These are phyloP conservation scores for Naganishia kalamii DNA, from an alignment of 768 basidiomycete genomes.

Conservation along the genomic window DNA sequence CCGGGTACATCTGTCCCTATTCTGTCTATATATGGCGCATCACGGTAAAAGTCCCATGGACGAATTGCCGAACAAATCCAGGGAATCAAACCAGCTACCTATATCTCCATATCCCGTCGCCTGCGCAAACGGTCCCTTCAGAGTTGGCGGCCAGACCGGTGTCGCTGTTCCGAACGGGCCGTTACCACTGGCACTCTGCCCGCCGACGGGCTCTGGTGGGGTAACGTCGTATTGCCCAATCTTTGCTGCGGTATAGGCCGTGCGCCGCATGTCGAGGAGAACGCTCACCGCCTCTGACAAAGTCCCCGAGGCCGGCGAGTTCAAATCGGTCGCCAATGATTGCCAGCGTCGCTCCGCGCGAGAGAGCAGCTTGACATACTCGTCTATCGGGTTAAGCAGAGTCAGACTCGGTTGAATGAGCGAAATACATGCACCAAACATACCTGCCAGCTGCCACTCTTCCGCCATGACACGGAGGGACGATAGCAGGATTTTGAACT, in stretches of 20 bases:
- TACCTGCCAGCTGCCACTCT: constrained; percentile 42
- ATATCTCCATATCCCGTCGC: constrained; percentile 31
- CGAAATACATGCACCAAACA: background rate
- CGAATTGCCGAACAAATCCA: constrained; percentile 16
- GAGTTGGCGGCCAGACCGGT: constrained; percentile 22
- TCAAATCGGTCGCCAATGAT: constrained; percentile 21
- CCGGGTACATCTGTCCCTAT: too few species aligned
- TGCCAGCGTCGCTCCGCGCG: constrained; percentile 41
- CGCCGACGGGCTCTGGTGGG: constrained; percentile 31
- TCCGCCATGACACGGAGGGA: constrained; percentile 33
- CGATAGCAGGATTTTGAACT: constrained; percentile 35
- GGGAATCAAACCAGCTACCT: constrained; percentile 40
- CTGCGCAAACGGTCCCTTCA: constrained; percentile 8
- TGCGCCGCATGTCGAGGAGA: constrained; percentile 40
- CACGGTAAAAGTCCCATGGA: background rate
- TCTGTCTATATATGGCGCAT: background rate
- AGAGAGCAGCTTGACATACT: constrained; percentile 41
- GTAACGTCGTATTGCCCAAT: constrained; percentile 35
- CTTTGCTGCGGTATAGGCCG: constrained; percentile 37
- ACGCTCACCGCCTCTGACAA: constrained; percentile 40
- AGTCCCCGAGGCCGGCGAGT: constrained; percentile 28
- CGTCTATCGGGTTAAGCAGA: too few species aligned
- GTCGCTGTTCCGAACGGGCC: constrained; percentile 32
- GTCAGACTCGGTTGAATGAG: too few species aligned
- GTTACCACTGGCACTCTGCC: background rate